Evolutionary conservation across 345 rosid species (phyloP).

Genomic region (Populus tremula): DNA sequence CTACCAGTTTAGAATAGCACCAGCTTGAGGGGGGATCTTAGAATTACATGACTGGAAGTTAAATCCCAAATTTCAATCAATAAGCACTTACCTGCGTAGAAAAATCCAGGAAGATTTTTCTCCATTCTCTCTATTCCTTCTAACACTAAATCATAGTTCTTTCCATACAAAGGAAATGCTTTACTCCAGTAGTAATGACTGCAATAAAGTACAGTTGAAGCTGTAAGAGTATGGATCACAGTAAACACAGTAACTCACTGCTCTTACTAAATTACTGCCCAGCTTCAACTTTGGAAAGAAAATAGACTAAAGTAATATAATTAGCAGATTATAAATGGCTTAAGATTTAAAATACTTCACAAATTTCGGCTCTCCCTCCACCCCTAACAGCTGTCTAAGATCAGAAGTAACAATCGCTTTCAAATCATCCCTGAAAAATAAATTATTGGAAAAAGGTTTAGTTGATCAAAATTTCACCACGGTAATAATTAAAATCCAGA

Average conservation of each 20-base stretch:
- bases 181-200: constrained; percentile 91
- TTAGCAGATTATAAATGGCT: not conserved
- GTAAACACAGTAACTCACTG: constrained; percentile 1
- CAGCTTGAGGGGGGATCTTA: not conserved
- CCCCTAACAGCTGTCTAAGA: constrained; percentile 73
- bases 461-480: not conserved
- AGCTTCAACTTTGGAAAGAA: constrained; percentile 2
- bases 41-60: too few relatives aligned
- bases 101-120: constrained; percentile 82
- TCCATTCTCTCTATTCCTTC: constrained; percentile 79
- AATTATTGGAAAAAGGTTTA: constrained; percentile 3
- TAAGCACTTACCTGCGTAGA: constrained; percentile 74
- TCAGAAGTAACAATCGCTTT: constrained; percentile 78
- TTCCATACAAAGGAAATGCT: constrained; percentile 79
- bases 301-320: not conserved
- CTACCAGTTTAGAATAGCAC: not conserved
- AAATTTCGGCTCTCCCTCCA: constrained; percentile 83
- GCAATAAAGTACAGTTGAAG: constrained; percentile 26
- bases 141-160: constrained; percentile 56
- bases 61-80: not conserved
- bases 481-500: not conserved
- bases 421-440: constrained; percentile 56
- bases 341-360: constrained; percentile 53
- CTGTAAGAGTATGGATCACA: not conserved
- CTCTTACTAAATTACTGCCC: constrained; percentile 4